phyloP scores from a whole-genome alignment of 2,329 filamentous ascomycete species.

The Immersiporthe knoxdaviesiana region DNA sequence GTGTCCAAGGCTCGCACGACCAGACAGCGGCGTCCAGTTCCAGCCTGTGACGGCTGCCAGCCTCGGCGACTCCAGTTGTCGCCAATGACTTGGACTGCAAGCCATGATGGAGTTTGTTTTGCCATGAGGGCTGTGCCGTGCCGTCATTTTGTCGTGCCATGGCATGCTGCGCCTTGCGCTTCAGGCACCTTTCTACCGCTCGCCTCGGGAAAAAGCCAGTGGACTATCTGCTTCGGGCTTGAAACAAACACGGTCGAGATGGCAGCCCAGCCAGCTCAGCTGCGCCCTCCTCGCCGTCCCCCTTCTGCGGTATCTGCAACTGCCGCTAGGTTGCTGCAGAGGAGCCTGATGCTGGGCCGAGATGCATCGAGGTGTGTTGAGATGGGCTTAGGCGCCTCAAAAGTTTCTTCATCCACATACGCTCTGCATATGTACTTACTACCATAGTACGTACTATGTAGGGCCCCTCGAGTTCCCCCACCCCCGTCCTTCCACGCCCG shows the following conservation, averaged over 20 bases:
- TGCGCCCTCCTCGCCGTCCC: neutral
- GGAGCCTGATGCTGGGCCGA: constrained; percentile 3
- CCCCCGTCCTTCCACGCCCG: constrained; percentile 1
- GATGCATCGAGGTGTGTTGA: constrained; percentile 1
- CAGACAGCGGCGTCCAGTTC: too few relatives aligned
- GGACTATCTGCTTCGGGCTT: constrained; percentile 2
- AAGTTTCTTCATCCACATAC: neutral
- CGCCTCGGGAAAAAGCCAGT: constrained; percentile 6
- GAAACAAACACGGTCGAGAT: constrained; percentile 12
- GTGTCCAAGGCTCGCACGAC: neutral
- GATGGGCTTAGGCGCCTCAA: constrained; percentile 2
- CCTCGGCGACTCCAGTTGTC: too few relatives aligned
- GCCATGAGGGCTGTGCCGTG: constrained; percentile 1
- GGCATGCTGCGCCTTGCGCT: constrained; percentile 24
- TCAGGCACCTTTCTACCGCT: neutral
- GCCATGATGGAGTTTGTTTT: neutral
- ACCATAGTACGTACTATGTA: constrained; percentile 21
- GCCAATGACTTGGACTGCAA: neutral
- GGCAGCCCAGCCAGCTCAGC: constrained; percentile 7
- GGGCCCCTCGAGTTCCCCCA: constrained; percentile 21
- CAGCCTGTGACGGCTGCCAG: neutral
- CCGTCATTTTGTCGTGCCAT: constrained; percentile 15
- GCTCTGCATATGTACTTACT: neutral
- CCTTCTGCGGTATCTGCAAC: constrained; percentile 4
- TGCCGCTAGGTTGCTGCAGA: constrained; percentile 7